Evolutionary conservation across 2,329 filamentous ascomycete species (phyloP).

Genomic region (Calonectria pteridis): DNA sequence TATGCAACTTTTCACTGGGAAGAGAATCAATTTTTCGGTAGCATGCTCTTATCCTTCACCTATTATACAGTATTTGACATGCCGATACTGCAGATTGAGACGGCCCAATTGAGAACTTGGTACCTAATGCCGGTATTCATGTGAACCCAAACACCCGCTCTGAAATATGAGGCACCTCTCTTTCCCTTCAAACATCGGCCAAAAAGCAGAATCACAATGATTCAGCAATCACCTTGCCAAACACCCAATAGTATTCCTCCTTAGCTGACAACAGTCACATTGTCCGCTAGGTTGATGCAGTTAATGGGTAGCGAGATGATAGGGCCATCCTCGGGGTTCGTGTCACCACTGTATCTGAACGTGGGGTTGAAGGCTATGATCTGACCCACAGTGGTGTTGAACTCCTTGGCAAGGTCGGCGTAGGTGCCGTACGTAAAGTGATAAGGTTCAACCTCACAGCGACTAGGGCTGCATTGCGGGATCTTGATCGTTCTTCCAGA

Average conservation of each 20-base stretch:
- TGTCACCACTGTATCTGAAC: background rate
- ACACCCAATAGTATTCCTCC: background rate
- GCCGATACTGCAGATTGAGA: background rate
- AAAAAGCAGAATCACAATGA: background rate
- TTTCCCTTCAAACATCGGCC: background rate
- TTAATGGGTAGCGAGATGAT: background rate
- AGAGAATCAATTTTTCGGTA: background rate
- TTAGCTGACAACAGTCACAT: background rate
- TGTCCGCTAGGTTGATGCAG: background rate
- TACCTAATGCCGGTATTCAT: background rate
- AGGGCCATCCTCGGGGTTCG: background rate
- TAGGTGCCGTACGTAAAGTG: slow-evolving; percentile 1
- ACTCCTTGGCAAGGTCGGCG: background rate
- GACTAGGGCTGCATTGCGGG: background rate
- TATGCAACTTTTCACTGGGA: background rate
- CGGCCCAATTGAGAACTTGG: background rate
- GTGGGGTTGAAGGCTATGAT: background rate
- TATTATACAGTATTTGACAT: too few species aligned
- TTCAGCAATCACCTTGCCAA: background rate
- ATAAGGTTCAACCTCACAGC: background rate
- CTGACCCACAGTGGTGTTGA: background rate
- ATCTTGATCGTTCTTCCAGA: background rate
- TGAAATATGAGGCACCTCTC: background rate
- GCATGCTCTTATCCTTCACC: too few species aligned
- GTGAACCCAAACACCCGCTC: background rate